phyloP scores from a whole-genome alignment of 345 rosid genomes.

The Gossypium arboreum region DNA sequence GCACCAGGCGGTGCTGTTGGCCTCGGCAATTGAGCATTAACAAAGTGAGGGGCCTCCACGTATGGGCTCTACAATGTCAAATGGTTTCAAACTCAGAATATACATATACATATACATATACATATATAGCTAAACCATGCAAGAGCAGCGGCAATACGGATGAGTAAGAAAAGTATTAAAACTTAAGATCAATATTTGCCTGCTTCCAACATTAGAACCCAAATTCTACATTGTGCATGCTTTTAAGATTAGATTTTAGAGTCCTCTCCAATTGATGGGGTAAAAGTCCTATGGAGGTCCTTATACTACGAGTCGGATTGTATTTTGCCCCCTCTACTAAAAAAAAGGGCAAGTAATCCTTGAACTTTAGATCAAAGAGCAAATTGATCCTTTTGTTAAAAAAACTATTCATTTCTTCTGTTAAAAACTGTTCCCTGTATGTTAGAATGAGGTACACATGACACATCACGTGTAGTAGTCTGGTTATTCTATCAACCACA shows the following conservation, averaged over 20 bases:
- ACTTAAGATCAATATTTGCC: not conserved
- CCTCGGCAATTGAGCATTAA: conserved; percentile 49
- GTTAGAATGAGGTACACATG: no score
- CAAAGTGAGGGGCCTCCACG: conserved; percentile 60
- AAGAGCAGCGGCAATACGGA: not conserved
- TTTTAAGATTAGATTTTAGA: not conserved
- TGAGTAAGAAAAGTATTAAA: not conserved
- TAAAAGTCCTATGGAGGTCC: no score
- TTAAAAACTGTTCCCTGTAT: no score
- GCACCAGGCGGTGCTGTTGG: conserved; percentile 80
- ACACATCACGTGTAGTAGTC: no score
- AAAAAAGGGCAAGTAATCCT: no score
- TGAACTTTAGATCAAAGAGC: no score
- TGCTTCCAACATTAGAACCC: not conserved
- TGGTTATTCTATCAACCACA: no score
- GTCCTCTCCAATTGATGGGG: no score
- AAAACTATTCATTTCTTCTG: no score
- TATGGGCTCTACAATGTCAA: conserved; percentile 53
- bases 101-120: not conserved
- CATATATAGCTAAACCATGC: not conserved
- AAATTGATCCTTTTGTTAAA: no score
- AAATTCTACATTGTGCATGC: not conserved
- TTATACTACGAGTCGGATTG: no score
- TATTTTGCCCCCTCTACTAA: no score
- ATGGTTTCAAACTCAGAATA: conserved; percentile 15